Conservation (phyloP, 2,329 filamentous ascomycete species). For the Juglanconis juglandina region DNA sequence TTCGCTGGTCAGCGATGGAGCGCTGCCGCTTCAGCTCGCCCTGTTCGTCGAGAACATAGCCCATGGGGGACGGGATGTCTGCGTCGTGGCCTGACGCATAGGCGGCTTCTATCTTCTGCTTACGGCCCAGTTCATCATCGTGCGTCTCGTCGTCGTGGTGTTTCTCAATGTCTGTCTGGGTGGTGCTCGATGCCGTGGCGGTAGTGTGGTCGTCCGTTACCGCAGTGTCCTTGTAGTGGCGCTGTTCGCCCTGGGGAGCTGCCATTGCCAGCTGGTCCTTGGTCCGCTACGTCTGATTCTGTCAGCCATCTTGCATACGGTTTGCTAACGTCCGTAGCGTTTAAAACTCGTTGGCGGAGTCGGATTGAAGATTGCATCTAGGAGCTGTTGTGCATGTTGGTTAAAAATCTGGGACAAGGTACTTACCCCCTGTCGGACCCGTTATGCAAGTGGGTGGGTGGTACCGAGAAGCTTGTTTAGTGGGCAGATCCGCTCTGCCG, state of each 20-base stretch:
- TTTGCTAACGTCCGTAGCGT: background rate
- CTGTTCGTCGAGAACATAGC: constrained; percentile 39
- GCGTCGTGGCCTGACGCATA: constrained; percentile 46
- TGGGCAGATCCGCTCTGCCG: no score
- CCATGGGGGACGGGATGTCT: constrained; percentile 45
- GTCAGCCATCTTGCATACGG: constrained; percentile 1
- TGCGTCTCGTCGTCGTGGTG: background rate
- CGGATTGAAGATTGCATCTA: background rate
- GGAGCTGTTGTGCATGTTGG: no score
- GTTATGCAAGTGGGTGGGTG: no score
- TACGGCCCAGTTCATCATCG: constrained; percentile 8
- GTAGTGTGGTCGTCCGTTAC: constrained; percentile 7
- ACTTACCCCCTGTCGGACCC: no score
- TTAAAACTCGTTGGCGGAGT: background rate
- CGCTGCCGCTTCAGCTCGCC: constrained; percentile 35
- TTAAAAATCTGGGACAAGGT: no score
- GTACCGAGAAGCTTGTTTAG: no score
- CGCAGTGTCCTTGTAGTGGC: background rate
- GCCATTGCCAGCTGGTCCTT: constrained; percentile 8
- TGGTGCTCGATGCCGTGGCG: background rate
- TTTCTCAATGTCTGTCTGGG: constrained; percentile 5
- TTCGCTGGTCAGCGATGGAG: constrained; percentile 32
- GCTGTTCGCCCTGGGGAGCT: background rate
- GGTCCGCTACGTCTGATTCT: background rate
- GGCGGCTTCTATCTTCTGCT: constrained; percentile 29